phyloP scores from a whole-genome alignment of 805 yeast species.

The Candida qinlingensis region DNA sequence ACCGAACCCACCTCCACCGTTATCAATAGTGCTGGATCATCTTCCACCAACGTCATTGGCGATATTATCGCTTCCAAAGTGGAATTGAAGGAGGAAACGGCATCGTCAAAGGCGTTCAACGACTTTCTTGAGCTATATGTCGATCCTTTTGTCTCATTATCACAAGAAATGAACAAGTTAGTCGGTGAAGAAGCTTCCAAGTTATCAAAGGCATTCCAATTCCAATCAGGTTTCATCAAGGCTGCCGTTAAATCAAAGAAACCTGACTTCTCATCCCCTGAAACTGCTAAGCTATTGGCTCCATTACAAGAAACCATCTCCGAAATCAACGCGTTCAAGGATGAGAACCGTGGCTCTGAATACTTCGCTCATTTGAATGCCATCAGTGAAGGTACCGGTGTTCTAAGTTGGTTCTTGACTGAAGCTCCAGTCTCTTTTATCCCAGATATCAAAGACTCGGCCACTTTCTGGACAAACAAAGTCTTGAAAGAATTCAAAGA shows the following conservation, averaged over 20 bases:
- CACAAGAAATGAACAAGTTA: constrained; percentile 49
- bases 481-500: constrained; percentile 81
- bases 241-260: constrained; percentile 58
- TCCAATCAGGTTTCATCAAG: constrained; percentile 53
- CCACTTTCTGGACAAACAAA: constrained; percentile 92
- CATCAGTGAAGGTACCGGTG: constrained; percentile 84
- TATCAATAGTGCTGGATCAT: neutral
- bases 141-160: constrained; percentile 52
- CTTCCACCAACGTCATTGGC: neutral
- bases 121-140: constrained; percentile 46
- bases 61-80: constrained; percentile 4
- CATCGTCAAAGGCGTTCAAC: constrained; percentile 49
- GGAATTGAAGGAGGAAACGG: constrained; percentile 17
- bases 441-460: constrained; percentile 82
- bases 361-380: constrained; percentile 71
- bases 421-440: constrained; percentile 71
- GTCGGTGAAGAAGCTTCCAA: constrained; percentile 51
- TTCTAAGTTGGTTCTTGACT: constrained; percentile 84
- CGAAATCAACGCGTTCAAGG: constrained; percentile 60
- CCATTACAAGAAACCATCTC: constrained; percentile 65
- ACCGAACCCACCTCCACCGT: constrained; percentile 1
- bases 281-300: constrained; percentile 47
- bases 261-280: constrained; percentile 54
- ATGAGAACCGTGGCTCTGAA: constrained; percentile 63
- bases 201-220: constrained; percentile 48